phyloP scores from a whole-genome alignment of 2,329 filamentous ascomycete genomes.

The Cadophora gregata region DNA sequence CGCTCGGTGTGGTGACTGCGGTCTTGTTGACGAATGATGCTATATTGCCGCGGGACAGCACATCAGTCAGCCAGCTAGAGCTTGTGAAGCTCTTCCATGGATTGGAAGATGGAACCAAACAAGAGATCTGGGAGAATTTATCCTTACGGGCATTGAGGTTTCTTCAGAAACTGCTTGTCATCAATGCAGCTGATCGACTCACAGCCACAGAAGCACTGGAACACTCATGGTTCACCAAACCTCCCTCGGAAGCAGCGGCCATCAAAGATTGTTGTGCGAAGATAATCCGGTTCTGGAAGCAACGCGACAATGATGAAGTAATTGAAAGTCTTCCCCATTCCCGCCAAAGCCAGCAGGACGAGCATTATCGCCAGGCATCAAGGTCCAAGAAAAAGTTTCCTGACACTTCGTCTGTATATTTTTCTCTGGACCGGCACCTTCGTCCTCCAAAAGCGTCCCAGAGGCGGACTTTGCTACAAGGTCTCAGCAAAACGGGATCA shows the following conservation, averaged over 20 bases:
- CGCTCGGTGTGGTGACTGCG: slow-evolving; percentile 41
- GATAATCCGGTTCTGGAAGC: slow-evolving; percentile 39
- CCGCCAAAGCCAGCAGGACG: neutral
- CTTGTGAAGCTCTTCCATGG: slow-evolving; percentile 31
- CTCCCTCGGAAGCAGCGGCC: slow-evolving; percentile 32
- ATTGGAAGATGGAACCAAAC: slow-evolving; percentile 17
- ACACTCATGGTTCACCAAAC: slow-evolving; percentile 48
- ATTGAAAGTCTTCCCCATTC: slow-evolving; percentile 36
- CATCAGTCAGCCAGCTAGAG: slow-evolving; percentile 33
- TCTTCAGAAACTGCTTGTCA: slow-evolving; percentile 46
- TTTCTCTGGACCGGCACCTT: slow-evolving; percentile 40
- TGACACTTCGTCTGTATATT: slow-evolving; percentile 40
- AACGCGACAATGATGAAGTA: slow-evolving; percentile 32
- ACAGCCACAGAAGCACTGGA: slow-evolving; percentile 44
- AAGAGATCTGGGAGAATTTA: slow-evolving; percentile 29
- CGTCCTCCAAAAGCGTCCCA: slow-evolving; percentile 28
- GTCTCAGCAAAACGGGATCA: slow-evolving; percentile 33
- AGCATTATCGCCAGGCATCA: neutral
- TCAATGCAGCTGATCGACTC: slow-evolving; percentile 44
- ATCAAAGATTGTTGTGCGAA: slow-evolving; percentile 38
- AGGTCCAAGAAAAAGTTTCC: slow-evolving; percentile 34
- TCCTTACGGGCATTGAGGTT: slow-evolving; percentile 36
- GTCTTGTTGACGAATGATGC: slow-evolving; percentile 38
- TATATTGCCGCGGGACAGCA: slow-evolving; percentile 30
- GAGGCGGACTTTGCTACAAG: slow-evolving; percentile 34